Conservation (phyloP, 1,139 yeast species). For the Eremothecium coryli region DNA sequence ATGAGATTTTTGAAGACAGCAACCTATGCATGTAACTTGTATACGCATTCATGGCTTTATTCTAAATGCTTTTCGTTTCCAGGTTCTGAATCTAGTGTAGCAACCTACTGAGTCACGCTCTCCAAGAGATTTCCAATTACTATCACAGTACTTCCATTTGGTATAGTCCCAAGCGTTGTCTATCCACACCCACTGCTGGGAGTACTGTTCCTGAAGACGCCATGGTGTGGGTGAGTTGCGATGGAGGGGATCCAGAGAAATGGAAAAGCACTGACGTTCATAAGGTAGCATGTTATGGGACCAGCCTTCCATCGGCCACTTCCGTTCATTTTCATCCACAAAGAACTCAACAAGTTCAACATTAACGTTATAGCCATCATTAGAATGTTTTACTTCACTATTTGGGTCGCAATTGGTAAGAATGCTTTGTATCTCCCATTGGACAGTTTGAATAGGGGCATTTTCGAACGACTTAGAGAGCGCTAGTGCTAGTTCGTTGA, state of each 20-base stretch:
- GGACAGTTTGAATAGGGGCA: constrained; percentile 10
- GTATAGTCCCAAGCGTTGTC: constrained; percentile 24
- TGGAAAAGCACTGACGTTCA: constrained; percentile 18
- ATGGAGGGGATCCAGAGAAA: constrained; percentile 8
- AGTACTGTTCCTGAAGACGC: constrained; percentile 16
- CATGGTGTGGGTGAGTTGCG: constrained; percentile 14
- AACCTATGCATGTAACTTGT: too few relatives aligned
- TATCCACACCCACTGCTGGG: constrained; percentile 23
- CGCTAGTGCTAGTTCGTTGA: constrained; percentile 10
- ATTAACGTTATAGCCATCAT: constrained; percentile 11
- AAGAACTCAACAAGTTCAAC: constrained; percentile 14
- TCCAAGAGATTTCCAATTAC: constrained; percentile 24
- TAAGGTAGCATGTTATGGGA: constrained; percentile 18
- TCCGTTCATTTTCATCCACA: constrained; percentile 25
- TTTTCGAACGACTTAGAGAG: constrained; percentile 12
- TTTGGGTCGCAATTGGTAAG: constrained; percentile 8
- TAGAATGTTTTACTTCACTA: constrained; percentile 5
- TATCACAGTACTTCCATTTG: constrained; percentile 23
- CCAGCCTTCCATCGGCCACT: constrained; percentile 26
- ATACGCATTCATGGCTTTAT: too few relatives aligned
- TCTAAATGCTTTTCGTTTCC: constrained; percentile 21
- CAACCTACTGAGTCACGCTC: constrained; percentile 21
- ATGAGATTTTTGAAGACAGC: too few relatives aligned
- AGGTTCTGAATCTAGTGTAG: constrained; percentile 23
- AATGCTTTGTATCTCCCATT: constrained; percentile 13